A percentile compares a stretch with the other conserved stretches of the same genome.
Conservation (phyloP, 257 asterid species). For the Solanum dulcamara region DNA sequence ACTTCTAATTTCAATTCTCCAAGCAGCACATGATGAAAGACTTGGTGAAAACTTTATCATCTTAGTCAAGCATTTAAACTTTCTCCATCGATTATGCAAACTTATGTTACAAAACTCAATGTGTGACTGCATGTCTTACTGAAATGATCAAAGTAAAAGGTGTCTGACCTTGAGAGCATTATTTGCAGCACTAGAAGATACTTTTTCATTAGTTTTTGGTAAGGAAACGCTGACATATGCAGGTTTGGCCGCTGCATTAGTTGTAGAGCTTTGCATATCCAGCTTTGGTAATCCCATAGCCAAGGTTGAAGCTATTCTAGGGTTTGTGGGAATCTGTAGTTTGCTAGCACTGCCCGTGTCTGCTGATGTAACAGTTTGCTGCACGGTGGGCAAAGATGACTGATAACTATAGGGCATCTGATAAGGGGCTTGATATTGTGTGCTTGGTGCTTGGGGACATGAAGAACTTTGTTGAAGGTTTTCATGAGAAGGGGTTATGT, state of each 20-base stretch:
- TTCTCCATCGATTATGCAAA: not conserved
- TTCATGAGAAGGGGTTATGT: conserved; percentile 26
- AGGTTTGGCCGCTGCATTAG: conserved; percentile 41
- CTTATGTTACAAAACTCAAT: not conserved
- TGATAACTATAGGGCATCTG: conserved; percentile 58
- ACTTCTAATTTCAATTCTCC: not conserved
- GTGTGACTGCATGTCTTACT: not conserved
- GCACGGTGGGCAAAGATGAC: conserved; percentile 41
- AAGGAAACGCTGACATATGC: conserved; percentile 66
- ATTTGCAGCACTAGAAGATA: conserved; percentile 38
- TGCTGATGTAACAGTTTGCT: conserved; percentile 41
- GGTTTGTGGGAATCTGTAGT: conserved; percentile 92
- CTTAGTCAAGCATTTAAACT: not conserved
- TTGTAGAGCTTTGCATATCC: conserved; percentile 47
- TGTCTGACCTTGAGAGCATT: conserved; percentile 59
- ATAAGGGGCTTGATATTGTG: conserved; percentile 39
- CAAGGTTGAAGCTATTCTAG: conserved; percentile 77
- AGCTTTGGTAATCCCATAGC: conserved; percentile 35
- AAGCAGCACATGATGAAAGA: not conserved
- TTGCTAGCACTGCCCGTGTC: conserved; percentile 55
- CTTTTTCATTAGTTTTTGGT: conserved; percentile 47
- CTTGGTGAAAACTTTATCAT: not conserved
- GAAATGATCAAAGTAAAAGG: not conserved
- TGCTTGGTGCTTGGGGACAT: conserved; percentile 34
- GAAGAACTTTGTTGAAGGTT: conserved; percentile 42